Percentiles rank a stretch among this genome's conserved stretches.
Conservation (phyloP, 1,284 basidiomycete species). For the Ustilago trichophora region DNA sequence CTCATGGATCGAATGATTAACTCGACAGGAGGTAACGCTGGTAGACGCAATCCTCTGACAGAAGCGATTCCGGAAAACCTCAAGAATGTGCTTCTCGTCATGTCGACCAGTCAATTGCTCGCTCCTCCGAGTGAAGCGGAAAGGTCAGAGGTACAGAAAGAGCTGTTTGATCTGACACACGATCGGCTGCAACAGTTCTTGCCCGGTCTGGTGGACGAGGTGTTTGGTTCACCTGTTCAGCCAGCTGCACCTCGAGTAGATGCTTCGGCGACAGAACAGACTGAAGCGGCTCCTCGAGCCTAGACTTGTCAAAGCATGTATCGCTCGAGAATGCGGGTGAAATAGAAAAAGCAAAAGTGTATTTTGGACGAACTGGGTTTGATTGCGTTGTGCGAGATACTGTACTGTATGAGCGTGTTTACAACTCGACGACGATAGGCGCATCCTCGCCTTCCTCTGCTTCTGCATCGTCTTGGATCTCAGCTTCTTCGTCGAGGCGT, state of each 20-base stretch:
- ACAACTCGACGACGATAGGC: slow-evolving; percentile 32
- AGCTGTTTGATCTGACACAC: slow-evolving; percentile 45
- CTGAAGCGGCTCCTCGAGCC: too few relatives aligned
- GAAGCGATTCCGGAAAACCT: slow-evolving; percentile 95
- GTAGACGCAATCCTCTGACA: slow-evolving; percentile 67
- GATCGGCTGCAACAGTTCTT: slow-evolving; percentile 52
- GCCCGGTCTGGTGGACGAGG: slow-evolving; percentile 52
- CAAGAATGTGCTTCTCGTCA: slow-evolving; percentile 95
- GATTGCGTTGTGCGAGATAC: too few relatives aligned
- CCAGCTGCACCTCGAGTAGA: too few relatives aligned
- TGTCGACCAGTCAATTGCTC: slow-evolving; percentile 86
- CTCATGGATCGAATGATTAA: slow-evolving; percentile 88
- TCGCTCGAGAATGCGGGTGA: too few relatives aligned
- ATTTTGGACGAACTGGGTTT: too few relatives aligned
- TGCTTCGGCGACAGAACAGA: too few relatives aligned
- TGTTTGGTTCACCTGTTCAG: too few relatives aligned
- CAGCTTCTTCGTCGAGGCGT: slow-evolving; percentile 37
- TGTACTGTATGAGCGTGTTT: too few relatives aligned
- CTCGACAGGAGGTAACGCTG: slow-evolving; percentile 63
- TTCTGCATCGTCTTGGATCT: slow-evolving; percentile 30
- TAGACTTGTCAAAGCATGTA: too few relatives aligned
- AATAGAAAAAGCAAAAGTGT: too few relatives aligned
- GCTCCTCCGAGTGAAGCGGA: slow-evolving; percentile 4
- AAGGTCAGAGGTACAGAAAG: slow-evolving; percentile 13
- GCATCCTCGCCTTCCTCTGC: slow-evolving; percentile 46